Percentiles rank a stretch among this genome's conserved stretches.
Conservation (phyloP, 2,329 filamentous ascomycete genomes). For the Aspergillus sp. region DNA sequence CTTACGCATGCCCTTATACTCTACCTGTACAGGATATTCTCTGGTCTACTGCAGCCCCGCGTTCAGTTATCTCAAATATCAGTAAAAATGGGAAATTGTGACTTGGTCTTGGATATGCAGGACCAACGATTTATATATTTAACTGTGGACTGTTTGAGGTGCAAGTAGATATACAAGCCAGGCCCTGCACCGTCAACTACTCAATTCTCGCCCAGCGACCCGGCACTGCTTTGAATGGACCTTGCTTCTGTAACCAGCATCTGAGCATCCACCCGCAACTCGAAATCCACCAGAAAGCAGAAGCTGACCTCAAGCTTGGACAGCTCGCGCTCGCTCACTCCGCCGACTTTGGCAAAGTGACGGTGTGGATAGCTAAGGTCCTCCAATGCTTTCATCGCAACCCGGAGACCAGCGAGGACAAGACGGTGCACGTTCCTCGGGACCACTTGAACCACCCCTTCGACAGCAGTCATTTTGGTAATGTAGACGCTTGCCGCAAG, state of each 20-base stretch:
- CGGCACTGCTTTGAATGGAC: slow-evolving; percentile 17
- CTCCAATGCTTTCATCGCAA: slow-evolving; percentile 92
- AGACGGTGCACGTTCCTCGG: slow-evolving; percentile 77
- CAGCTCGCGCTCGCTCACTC: slow-evolving; percentile 72
- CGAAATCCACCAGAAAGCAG: slow-evolving; percentile 77
- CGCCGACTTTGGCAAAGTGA: slow-evolving; percentile 77
- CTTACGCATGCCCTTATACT: too few species aligned
- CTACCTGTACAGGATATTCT: too few species aligned
- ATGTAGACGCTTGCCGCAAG: slow-evolving; percentile 84
- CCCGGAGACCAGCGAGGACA: slow-evolving; percentile 70
- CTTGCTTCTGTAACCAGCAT: slow-evolving; percentile 45
- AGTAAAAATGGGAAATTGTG: too few species aligned
- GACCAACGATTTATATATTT: too few species aligned
- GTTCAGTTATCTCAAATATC: too few species aligned
- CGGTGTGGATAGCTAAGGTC: slow-evolving; percentile 79
- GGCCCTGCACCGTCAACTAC: too few species aligned
- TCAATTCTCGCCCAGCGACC: neutral
- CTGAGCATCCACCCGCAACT: slow-evolving; percentile 56
- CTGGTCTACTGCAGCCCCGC: too few species aligned
- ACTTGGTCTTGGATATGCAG: too few species aligned
- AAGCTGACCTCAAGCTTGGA: slow-evolving; percentile 81
- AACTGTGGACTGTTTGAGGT: too few species aligned
- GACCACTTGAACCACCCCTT: slow-evolving; percentile 71
- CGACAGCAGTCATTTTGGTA: slow-evolving; percentile 66
- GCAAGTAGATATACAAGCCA: too few species aligned